Conservation (phyloP, 805 yeast species). For the Yamadazyma ubonensis region DNA sequence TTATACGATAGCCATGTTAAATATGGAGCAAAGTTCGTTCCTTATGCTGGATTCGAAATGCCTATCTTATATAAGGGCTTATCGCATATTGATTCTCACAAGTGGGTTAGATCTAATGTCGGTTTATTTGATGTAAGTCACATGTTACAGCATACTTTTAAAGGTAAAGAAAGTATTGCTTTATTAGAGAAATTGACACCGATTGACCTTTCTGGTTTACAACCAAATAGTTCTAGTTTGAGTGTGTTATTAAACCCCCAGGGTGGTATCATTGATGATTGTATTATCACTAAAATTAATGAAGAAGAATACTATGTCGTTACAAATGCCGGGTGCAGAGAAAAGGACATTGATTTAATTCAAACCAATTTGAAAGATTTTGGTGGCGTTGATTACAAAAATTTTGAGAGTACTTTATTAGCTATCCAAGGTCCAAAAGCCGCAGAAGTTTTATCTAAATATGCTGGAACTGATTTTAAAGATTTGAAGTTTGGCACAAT, state of each 20-base stretch:
- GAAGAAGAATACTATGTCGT: constrained; percentile 79
- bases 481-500: constrained; percentile 65
- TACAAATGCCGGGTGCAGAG: constrained; percentile 94
- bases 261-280: constrained; percentile 90
- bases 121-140: constrained; percentile 97
- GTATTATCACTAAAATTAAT: constrained; percentile 84
- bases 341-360: constrained; percentile 70
- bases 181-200: constrained; percentile 87
- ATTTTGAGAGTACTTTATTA: constrained; percentile 70
- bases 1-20: constrained; percentile 75
- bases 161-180: constrained; percentile 64
- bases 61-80: constrained; percentile 87
- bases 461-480: constrained; percentile 57
- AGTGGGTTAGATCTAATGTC: constrained; percentile 85
- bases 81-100: constrained; percentile 87
- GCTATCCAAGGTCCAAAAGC: constrained; percentile 96
- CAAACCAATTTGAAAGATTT: constrained; percentile 46
- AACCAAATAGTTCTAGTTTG: constrained; percentile 63
- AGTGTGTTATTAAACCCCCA: constrained; percentile 70
- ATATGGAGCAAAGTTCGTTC: constrained; percentile 87
- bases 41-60: constrained; percentile 96
- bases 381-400: constrained; percentile 36
- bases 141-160: constrained; percentile 86
- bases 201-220: constrained; percentile 63
- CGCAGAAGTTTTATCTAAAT: constrained; percentile 59